A percentile compares a stretch with the other conserved stretches of the same genome.
These are phyloP conservation scores for Penicillium taxi DNA, from an alignment of 495 filamentous ascomycete genomes.

Conservation along the genomic window DNA sequence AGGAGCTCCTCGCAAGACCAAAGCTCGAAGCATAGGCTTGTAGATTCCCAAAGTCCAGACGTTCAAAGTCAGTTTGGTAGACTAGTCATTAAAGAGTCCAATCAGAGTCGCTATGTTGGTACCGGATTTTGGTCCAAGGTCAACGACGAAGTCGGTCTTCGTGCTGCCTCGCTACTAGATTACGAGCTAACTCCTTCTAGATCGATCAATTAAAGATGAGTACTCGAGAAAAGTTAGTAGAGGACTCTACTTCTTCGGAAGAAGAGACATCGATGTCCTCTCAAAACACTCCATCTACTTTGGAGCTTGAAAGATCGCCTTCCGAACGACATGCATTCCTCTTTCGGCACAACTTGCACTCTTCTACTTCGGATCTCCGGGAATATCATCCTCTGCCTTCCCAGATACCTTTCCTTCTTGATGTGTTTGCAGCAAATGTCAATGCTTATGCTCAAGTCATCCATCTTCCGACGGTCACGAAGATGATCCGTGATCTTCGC, in stretches of 20 bases:
- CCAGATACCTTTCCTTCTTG: constrained; percentile 44
- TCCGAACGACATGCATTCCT: constrained; percentile 48
- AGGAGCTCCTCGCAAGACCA: constrained; percentile 7
- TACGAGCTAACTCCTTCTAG: constrained; percentile 14
- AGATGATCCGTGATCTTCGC: constrained; percentile 36
- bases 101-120: constrained; percentile 40
- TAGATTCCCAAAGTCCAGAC: constrained; percentile 4
- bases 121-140: constrained; percentile 48
- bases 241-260: constrained; percentile 33
- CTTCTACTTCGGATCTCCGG: constrained; percentile 23
- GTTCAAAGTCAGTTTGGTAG: constrained; percentile 33
- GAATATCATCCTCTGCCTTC: constrained; percentile 45
- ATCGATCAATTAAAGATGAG: constrained; percentile 38
- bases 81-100: constrained; percentile 34
- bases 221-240: constrained; percentile 18
- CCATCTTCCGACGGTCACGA: constrained; percentile 45
- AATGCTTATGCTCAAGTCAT: constrained; percentile 42
- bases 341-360: constrained; percentile 38
- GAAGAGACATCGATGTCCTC: constrained; percentile 25
- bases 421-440: constrained; percentile 47
- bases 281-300: constrained; percentile 23
- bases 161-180: not conserved
- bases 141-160: constrained; percentile 41
- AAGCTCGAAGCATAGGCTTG: constrained; percentile 3
- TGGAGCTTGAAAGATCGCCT: constrained; percentile 34